Evolutionary conservation across 2,329 filamentous ascomycete genomes (phyloP).

Genomic region (Trichoderma sp.): DNA sequence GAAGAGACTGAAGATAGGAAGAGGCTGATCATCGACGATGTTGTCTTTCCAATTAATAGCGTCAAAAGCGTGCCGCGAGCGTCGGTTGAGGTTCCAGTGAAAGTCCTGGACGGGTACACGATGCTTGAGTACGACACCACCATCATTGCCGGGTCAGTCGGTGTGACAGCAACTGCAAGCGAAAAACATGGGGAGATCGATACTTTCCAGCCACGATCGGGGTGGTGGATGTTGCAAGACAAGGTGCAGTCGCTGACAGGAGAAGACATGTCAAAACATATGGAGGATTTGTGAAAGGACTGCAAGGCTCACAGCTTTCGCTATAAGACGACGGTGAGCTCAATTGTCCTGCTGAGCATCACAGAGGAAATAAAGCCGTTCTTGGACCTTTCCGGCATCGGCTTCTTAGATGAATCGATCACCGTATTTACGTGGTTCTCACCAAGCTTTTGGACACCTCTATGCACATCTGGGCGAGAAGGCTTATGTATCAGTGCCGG

Average conservation of each 20-base stretch:
- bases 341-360: background rate
- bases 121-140: constrained; percentile 3
- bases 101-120: background rate
- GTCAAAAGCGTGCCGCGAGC: background rate
- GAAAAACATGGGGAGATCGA: background rate
- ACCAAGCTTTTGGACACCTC: background rate
- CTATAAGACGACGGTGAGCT: background rate
- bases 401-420: no score
- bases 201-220: constrained; percentile 19
- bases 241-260: background rate
- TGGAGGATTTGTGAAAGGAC: background rate
- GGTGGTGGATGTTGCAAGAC: constrained; percentile 20
- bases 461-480: background rate
- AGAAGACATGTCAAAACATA: background rate
- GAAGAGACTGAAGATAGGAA: background rate
- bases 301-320: background rate
- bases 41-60: constrained; percentile 10
- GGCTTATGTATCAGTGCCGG: background rate
- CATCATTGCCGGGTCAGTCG: constrained; percentile 4
- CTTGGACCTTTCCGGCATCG: no score
- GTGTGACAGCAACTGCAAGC: constrained; percentile 5
- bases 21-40: constrained; percentile 9
- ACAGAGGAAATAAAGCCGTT: background rate
- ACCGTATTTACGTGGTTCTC: background rate
- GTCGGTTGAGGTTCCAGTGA: constrained; percentile 6